phyloP scores from a whole-genome alignment of 208 protist genomes.

The Pavlovales sp. region DNA sequence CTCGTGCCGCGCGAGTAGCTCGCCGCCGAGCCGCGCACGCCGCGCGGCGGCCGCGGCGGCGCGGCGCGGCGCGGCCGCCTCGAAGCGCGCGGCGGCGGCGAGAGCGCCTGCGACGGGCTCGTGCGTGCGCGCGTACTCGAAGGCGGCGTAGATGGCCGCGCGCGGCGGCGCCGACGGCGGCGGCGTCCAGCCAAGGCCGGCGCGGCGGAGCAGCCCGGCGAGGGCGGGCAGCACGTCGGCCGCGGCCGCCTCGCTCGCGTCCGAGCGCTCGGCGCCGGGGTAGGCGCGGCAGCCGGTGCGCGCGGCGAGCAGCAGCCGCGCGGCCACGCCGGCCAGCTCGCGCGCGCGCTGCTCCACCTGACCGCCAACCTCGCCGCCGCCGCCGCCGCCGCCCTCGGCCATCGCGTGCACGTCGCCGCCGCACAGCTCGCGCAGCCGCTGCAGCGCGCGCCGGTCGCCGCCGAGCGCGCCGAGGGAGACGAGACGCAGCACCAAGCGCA shows the following conservation, averaged over 20 bases:
- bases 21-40: no score
- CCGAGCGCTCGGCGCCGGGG: background rate
- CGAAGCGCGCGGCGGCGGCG: no score
- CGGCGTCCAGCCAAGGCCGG: background rate
- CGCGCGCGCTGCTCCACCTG: no score
- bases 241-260: background rate
- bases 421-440: slow-evolving; percentile 32
- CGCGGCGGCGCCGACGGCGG: background rate
- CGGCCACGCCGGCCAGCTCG: background rate
- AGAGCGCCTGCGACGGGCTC: background rate
- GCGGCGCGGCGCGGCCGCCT: background rate
- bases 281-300: background rate
- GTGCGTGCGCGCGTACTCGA: background rate
- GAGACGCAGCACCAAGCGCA: background rate
- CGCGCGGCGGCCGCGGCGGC: no score
- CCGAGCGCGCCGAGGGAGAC: background rate
- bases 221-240: background rate
- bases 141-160: background rate
- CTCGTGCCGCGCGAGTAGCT: background rate
- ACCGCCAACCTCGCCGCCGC: no score
- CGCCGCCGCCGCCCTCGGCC: no score
- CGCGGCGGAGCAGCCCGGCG: background rate
- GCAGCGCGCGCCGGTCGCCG: background rate
- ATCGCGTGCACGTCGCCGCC: no score
- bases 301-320: background rate